Evolutionary conservation across 208 protist genomes (phyloP).

Genomic region (Herpetomonas samuelpessoai): DNA sequence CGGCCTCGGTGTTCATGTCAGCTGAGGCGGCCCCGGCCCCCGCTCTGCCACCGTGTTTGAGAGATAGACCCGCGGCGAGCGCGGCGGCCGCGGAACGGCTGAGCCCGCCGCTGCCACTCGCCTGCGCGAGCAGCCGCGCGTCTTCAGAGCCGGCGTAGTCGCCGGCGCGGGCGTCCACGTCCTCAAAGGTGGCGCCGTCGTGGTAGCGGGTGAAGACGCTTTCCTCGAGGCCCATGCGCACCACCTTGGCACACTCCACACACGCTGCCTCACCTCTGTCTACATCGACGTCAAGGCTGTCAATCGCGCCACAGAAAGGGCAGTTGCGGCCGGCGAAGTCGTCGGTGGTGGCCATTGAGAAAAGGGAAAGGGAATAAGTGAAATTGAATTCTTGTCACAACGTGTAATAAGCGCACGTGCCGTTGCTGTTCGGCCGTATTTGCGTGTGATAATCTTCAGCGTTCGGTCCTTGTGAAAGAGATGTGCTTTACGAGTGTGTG

Average conservation of each 20-base stretch:
- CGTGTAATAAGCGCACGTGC: too few species aligned
- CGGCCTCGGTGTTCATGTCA: slow-evolving; percentile 4
- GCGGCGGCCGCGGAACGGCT: slow-evolving; percentile 22
- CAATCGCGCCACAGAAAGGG: slow-evolving; percentile 68
- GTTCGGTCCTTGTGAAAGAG: too few species aligned
- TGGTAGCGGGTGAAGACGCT: slow-evolving; percentile 61
- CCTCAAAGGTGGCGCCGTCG: slow-evolving; percentile 64
- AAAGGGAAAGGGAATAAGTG: too few species aligned
- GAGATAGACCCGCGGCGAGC: slow-evolving; percentile 27
- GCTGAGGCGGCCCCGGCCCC: background rate
- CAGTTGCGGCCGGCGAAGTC: slow-evolving; percentile 76
- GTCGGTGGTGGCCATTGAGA: slow-evolving; percentile 50
- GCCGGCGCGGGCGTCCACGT: slow-evolving; percentile 40
- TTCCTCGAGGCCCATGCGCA: slow-evolving; percentile 81
- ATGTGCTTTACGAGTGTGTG: too few species aligned
- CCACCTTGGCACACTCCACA: slow-evolving; percentile 67
- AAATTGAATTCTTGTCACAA: too few species aligned
- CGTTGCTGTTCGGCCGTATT: too few species aligned
- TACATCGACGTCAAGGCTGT: slow-evolving; percentile 74
- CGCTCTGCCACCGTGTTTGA: background rate
- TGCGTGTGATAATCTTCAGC: too few species aligned
- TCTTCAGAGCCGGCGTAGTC: slow-evolving; percentile 7
- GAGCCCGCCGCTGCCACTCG: background rate
- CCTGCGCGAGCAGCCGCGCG: slow-evolving; percentile 20
- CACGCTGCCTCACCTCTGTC: slow-evolving; percentile 77